Percentiles rank a stretch among this genome's conserved stretches.
These are phyloP conservation scores for Ophiostoma sp. DNA, from an alignment of 2,329 filamentous ascomycete genomes.

Conservation along the genomic window DNA sequence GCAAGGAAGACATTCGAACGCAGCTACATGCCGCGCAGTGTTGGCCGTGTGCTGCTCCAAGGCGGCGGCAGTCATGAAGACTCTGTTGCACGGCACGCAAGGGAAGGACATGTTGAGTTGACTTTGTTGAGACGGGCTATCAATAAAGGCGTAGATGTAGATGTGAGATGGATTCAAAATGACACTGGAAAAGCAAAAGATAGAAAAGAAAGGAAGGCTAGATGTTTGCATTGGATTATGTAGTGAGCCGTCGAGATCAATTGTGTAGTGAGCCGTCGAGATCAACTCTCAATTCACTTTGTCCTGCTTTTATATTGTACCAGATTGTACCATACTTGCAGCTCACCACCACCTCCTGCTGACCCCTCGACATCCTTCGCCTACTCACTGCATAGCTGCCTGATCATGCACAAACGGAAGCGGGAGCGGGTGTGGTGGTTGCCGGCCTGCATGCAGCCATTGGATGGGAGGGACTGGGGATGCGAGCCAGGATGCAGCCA, in stretches of 20 bases:
- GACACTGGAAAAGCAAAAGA: background rate
- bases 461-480: background rate
- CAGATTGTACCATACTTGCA: background rate
- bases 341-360: background rate
- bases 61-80: background rate
- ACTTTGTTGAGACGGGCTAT: background rate
- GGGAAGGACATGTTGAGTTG: background rate
- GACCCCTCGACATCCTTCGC: background rate
- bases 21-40: background rate
- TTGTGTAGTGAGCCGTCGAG: background rate
- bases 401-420: slow-evolving; percentile 1
- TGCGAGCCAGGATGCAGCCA: background rate
- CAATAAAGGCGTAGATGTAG: background rate
- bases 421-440: background rate
- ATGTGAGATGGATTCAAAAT: background rate
- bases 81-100: background rate
- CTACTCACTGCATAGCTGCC: background rate
- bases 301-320: background rate
- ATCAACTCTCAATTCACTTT: background rate
- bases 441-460: background rate
- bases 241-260: background rate
- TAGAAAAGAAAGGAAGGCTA: background rate
- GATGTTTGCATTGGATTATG: background rate
- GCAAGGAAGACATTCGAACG: background rate
- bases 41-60: background rate